These are phyloP conservation scores for Chaetothyriales sp. DNA, from an alignment of 2,329 filamentous ascomycete species.

Conservation along the genomic window DNA sequence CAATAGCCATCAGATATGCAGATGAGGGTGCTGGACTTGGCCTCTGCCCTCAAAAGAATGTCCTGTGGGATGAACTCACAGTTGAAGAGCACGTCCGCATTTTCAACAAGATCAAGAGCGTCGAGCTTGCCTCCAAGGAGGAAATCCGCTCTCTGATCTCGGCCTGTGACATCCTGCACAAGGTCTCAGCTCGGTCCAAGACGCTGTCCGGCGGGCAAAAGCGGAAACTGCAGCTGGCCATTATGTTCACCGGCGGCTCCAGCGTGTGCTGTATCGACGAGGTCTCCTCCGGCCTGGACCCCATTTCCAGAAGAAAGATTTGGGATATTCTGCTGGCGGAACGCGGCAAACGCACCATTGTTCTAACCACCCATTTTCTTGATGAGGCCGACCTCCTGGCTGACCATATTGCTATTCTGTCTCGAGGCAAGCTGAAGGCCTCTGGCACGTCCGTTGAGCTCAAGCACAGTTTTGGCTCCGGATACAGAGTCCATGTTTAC, in stretches of 20 bases:
- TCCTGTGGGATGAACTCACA: constrained; percentile 78
- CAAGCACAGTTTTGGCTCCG: constrained; percentile 66
- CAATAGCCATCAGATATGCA: constrained; percentile 63
- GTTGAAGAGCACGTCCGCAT: constrained; percentile 72
- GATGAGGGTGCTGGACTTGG: constrained; percentile 67
- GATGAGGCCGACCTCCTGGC: constrained; percentile 84
- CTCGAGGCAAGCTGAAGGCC: constrained; percentile 66
- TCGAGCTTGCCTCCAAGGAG: constrained; percentile 6
- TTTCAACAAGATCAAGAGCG: constrained; percentile 62
- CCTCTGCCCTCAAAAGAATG: constrained; percentile 84
- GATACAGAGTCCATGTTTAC: constrained; percentile 66
- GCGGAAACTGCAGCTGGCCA: constrained; percentile 76
- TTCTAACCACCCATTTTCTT: constrained; percentile 83
- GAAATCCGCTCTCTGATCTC: constrained; percentile 41
- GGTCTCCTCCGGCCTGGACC: constrained; percentile 76
- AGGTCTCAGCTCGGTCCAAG: constrained; percentile 54
- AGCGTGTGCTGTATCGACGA: constrained; percentile 83
- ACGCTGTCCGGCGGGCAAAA: constrained; percentile 86
- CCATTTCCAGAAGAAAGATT: constrained; percentile 71
- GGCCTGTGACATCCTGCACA: constrained; percentile 59
- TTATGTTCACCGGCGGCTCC: constrained; percentile 88
- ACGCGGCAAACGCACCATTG: constrained; percentile 63
- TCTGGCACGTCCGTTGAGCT: constrained; percentile 73
- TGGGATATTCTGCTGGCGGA: constrained; percentile 88
- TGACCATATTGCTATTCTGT: constrained; percentile 77